A percentile compares a stretch with the other conserved stretches of the same genome.
phyloP scores from a whole-genome alignment of 2,329 filamentous ascomycete genomes.

The Gnomoniopsis sp. region DNA sequence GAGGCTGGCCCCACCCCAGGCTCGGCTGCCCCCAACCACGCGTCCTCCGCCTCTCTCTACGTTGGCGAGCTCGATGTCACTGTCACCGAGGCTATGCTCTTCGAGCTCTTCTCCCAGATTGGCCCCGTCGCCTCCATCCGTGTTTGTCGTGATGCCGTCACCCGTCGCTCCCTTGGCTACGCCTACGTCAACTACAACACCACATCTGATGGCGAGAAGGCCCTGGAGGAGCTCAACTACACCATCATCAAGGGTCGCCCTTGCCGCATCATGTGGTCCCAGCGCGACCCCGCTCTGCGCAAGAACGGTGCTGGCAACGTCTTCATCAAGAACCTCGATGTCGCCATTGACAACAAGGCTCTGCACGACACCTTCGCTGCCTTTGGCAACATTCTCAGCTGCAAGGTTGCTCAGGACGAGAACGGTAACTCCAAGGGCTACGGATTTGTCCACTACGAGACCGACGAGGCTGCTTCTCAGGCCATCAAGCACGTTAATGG shows the following conservation, averaged over 20 bases:
- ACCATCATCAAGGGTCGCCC: slow-evolving; percentile 98
- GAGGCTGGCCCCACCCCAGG: slow-evolving; percentile 68
- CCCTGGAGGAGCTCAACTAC: slow-evolving; percentile 99
- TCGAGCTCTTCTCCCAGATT: slow-evolving; percentile 99
- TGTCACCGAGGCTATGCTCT: slow-evolving; percentile 99
- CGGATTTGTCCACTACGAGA: slow-evolving; percentile 99
- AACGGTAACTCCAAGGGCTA: slow-evolving; percentile 96
- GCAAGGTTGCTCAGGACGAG: slow-evolving; percentile 99
- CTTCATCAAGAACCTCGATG: slow-evolving; percentile 99
- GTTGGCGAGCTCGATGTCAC: slow-evolving; percentile 97
- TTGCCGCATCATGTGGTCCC: slow-evolving; percentile 99
- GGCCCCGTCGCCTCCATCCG: slow-evolving; percentile 98
- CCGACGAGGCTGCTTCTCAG: slow-evolving; percentile 90
- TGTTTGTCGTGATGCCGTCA: slow-evolving; percentile 98
- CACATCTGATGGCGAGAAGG: slow-evolving; percentile 92
- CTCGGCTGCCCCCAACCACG: slow-evolving; percentile 79
- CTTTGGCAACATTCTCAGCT: slow-evolving; percentile 98
- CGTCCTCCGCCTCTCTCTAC: slow-evolving; percentile 97
- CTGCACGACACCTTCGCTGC: slow-evolving; percentile 98
- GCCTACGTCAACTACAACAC: slow-evolving; percentile 99
- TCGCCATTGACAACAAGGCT: slow-evolving; percentile 99
- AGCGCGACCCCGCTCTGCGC: slow-evolving; percentile 96
- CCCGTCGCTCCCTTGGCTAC: slow-evolving; percentile 96
- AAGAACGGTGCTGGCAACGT: slow-evolving; percentile 99
- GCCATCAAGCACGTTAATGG: slow-evolving; percentile 99